Evolutionary conservation across 208 protist species (phyloP).

Genomic region (Leishmania turanica): DNA sequence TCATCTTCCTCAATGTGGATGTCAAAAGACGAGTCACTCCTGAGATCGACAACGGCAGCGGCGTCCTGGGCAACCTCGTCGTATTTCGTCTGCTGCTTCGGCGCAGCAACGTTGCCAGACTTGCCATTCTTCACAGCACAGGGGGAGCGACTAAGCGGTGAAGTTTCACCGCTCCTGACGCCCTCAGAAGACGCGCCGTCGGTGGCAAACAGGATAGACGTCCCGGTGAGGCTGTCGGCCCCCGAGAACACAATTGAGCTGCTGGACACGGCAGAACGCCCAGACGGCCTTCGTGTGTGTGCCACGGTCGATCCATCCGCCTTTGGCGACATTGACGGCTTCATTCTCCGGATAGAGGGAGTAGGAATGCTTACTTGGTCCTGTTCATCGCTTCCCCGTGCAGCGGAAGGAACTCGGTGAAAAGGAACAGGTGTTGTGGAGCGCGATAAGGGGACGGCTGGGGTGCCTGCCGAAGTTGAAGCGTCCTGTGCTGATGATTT

Average conservation of each 20-base stretch:
- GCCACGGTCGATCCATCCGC: background rate
- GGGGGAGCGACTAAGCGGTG: background rate
- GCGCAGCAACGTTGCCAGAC: background rate
- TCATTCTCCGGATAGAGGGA: background rate
- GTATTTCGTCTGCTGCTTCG: background rate
- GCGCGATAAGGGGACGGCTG: background rate
- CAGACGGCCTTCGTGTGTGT: background rate
- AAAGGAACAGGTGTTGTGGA: background rate
- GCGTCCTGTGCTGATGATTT: background rate
- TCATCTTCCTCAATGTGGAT: constrained; percentile 17
- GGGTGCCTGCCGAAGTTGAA: background rate
- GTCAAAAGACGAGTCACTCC: constrained; percentile 14
- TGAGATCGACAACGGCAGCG: background rate
- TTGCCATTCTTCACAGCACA: background rate
- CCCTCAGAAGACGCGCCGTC: background rate
- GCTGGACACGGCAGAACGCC: background rate
- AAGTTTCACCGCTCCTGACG: too few species aligned
- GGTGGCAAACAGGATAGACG: background rate
- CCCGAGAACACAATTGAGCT: constrained; percentile 3
- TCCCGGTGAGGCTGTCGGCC: background rate
- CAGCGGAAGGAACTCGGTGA: background rate
- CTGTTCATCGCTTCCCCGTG: background rate
- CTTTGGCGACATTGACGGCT: background rate
- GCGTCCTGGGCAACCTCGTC: constrained; percentile 7
- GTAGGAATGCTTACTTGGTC: background rate